Conservation (phyloP, 139 green algal species). For the Pycnococcus provasolii region DNA sequence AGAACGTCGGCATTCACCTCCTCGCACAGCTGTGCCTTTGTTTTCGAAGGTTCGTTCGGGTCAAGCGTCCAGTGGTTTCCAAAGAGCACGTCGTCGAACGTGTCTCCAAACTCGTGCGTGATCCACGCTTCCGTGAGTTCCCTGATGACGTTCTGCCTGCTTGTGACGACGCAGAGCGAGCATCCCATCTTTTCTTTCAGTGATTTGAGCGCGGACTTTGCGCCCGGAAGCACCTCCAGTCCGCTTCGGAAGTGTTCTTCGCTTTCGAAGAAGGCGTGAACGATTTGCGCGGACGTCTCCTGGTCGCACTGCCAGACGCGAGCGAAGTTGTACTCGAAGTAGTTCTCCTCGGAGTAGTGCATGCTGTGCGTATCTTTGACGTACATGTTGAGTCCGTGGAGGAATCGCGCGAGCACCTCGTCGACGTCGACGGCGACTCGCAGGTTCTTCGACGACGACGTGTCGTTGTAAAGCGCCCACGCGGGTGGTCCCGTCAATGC, state of each 20-base stretch:
- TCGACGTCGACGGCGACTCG: constrained; percentile 33
- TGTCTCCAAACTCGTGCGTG: constrained; percentile 35
- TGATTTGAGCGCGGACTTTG: too few species aligned
- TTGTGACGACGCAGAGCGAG: too few species aligned
- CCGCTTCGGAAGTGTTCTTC: too few species aligned
- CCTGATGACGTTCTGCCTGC: constrained; percentile 77
- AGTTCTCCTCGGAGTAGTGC: constrained; percentile 59
- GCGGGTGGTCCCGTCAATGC: too few species aligned
- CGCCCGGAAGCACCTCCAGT: too few species aligned
- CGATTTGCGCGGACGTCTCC: neutral
- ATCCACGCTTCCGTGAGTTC: constrained; percentile 78
- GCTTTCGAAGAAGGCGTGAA: constrained; percentile 26
- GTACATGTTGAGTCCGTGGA: constrained; percentile 69
- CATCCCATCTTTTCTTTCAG: too few species aligned
- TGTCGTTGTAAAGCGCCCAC: too few species aligned
- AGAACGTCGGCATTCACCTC: constrained; percentile 69
- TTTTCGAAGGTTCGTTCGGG: constrained; percentile 62
- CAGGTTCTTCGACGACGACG: neutral
- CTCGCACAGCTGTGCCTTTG: constrained; percentile 65
- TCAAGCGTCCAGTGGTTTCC: constrained; percentile 89
- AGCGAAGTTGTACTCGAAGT: constrained; percentile 36
- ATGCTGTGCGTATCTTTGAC: constrained; percentile 62
- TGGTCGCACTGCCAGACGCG: constrained; percentile 1
- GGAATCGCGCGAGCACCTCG: constrained; percentile 68
- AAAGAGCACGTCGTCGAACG: constrained; percentile 81